Evolutionary conservation across 73 alveolate genomes (phyloP).

Genomic region (Paramecium caudatum): DNA sequence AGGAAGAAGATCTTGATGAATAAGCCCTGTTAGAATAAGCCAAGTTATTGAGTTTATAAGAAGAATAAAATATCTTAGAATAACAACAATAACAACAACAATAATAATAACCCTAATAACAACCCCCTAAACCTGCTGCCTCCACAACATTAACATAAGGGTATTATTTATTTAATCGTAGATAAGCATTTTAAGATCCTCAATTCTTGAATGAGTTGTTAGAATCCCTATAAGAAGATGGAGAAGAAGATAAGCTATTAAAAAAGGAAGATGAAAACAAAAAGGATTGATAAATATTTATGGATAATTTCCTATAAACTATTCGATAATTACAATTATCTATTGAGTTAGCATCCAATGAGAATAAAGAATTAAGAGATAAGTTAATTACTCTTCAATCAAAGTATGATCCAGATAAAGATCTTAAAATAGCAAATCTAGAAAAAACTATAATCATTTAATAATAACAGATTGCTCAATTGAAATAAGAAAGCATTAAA

Average conservation of each 20-base stretch:
- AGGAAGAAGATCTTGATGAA: slow-evolving; percentile 24
- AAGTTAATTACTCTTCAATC: background rate
- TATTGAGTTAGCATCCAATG: background rate
- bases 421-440: background rate
- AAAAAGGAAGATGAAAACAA: slow-evolving; percentile 4
- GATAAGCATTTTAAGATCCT: slow-evolving; percentile 6
- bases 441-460: background rate
- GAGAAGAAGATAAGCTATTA: background rate
- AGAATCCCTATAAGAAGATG: slow-evolving; percentile 4
- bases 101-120: background rate
- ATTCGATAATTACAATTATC: background rate
- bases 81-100: slow-evolving; percentile 2
- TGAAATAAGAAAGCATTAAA: background rate
- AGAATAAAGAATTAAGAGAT: slow-evolving; percentile 8
- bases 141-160: too few species aligned
- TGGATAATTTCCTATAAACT: background rate
- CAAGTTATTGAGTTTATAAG: slow-evolving; percentile 16
- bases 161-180: background rate
- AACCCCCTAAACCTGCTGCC: too few species aligned
- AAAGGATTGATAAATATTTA: background rate
- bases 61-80: slow-evolving; percentile 14
- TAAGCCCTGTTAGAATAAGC: background rate
- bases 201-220: slow-evolving; percentile 22
- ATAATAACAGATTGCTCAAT: background rate
- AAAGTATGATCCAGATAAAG: background rate